phyloP scores from a whole-genome alignment of 768 basidiomycete genomes.

The Tulasnella sp. region DNA sequence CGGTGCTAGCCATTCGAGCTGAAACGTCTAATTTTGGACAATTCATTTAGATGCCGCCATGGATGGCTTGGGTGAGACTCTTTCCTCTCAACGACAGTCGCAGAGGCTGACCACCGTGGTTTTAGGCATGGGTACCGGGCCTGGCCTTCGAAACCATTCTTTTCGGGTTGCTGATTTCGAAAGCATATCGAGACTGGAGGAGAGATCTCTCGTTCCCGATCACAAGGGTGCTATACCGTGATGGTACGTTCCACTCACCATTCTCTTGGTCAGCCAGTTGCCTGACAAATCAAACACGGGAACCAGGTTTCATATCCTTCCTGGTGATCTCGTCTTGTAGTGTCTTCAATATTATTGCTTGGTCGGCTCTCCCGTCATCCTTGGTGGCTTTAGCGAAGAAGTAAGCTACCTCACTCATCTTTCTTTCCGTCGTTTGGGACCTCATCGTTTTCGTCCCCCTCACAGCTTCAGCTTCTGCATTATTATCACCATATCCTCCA shows the following conservation, averaged over 20 bases:
- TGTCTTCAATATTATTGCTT: conserved; percentile 11
- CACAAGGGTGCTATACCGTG: conserved; percentile 3
- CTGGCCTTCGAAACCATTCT: conserved; percentile 8
- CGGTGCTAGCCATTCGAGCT: background rate
- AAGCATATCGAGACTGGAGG: background rate
- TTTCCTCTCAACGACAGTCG: background rate
- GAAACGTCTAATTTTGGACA: background rate
- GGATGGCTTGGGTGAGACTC: conserved; percentile 9
- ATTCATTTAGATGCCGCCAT: background rate
- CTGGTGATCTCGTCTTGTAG: conserved; percentile 4
- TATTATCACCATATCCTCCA: conserved; percentile 1
- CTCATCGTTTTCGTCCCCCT: background rate
- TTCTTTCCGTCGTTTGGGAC: background rate
- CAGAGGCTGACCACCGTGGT: background rate
- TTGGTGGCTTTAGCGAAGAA: background rate
- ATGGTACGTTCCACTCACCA: background rate
- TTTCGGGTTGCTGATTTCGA: background rate
- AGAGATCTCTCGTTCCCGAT: background rate
- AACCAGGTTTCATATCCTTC: conserved; percentile 1
- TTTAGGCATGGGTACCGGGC: conserved; percentile 1
- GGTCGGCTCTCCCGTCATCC: background rate
- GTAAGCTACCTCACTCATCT: background rate
- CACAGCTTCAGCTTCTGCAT: conserved; percentile 10
- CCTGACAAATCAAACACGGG: background rate
- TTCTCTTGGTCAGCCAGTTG: no score